Percentiles rank a stretch among this genome's conserved stretches.
phyloP scores from a whole-genome alignment of 768 basidiomycete genomes.

The Pisolithus albus region DNA sequence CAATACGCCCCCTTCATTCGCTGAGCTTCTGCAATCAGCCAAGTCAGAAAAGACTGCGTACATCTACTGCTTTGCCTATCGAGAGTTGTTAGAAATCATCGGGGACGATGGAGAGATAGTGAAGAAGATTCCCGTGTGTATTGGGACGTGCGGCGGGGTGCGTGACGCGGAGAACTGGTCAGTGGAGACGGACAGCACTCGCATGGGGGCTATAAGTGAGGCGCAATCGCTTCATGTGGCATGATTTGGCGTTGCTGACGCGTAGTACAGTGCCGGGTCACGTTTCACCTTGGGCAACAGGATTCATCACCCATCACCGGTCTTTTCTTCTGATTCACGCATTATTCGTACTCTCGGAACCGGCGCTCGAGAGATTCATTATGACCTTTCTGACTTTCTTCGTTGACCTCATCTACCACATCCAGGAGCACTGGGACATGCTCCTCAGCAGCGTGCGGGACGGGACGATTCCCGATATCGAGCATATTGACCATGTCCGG shows the following conservation, averaged over 20 bases:
- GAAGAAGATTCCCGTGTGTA: neutral
- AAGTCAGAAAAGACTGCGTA: neutral
- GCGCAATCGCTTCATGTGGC: neutral
- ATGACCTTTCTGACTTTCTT: constrained; percentile 6
- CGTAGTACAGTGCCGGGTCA: constrained; percentile 6
- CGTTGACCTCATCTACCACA: constrained; percentile 8
- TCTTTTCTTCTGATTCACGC: constrained; percentile 17
- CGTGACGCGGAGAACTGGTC: neutral
- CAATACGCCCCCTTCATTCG: too few relatives aligned
- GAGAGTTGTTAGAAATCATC: neutral
- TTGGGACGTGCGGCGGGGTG: neutral
- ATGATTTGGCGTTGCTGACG: neutral
- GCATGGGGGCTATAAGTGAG: neutral
- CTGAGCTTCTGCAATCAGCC: too few relatives aligned
- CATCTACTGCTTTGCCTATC: neutral
- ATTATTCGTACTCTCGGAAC: constrained; percentile 13
- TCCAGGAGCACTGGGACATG: constrained; percentile 13
- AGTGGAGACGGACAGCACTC: neutral
- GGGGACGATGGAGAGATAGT: neutral
- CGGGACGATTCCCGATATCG: constrained; percentile 12
- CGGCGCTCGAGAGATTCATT: neutral
- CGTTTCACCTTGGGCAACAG: constrained; percentile 12
- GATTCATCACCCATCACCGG: constrained; percentile 7
- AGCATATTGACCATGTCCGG: constrained; percentile 9
- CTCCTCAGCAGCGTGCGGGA: constrained; percentile 12